Base-by-base conservation (phyloP, 2,329 filamentous ascomycete genomes). In the Hymenoscyphus infarciens region DNA sequence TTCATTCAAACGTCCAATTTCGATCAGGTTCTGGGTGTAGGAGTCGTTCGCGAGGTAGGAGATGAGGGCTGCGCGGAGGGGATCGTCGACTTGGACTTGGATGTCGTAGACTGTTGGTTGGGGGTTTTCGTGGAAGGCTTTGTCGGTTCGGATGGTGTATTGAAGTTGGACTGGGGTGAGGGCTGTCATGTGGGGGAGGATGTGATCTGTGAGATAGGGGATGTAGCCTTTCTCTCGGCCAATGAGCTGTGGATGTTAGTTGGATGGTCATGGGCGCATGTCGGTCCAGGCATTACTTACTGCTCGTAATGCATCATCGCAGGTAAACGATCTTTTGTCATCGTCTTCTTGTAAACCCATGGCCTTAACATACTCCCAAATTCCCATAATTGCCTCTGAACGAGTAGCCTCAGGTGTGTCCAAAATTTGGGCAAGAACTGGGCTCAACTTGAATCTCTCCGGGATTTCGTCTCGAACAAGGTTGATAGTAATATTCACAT, bases 61-160 rank as follows among this genome's bases (percentile, higher is more conserved):
- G 52, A 84, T 76, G 75, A 92, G 83, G 70, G 84, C 85, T 38
- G 83, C 81, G 59, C 87, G 87, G 57, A 96, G 81, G 1, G 93
- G 91, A 73, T 97, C 92, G 69, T 96, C 91, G 16, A 97, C 83
- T 1, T 87, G 83, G 55, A 99, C 90, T 70, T 88, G 87, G 56
- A 99, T 83, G 75, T 98, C 94, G 79, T 97, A 97, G 70, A 98
- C 82, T 5, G 93, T 97, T 0, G 91, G 87, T 59, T 85, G 81
- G 3, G 91, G 88, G 61, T 87, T 79, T 68, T 86, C 87, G 73
- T 94, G 88, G 72, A 93, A 94, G 8, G 88, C 86, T 71, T 91
- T 83, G 75, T 99, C 95, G 49, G 97, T 90, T 63, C 94, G 91
- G 74, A 99, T 95, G 8, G 93, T 99, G 79, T 97, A 99, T 25